Percentiles rank a stretch among this genome's conserved stretches.
Evolutionary conservation across 768 basidiomycete species (phyloP).

Genomic region (Trametes cubensis): DNA sequence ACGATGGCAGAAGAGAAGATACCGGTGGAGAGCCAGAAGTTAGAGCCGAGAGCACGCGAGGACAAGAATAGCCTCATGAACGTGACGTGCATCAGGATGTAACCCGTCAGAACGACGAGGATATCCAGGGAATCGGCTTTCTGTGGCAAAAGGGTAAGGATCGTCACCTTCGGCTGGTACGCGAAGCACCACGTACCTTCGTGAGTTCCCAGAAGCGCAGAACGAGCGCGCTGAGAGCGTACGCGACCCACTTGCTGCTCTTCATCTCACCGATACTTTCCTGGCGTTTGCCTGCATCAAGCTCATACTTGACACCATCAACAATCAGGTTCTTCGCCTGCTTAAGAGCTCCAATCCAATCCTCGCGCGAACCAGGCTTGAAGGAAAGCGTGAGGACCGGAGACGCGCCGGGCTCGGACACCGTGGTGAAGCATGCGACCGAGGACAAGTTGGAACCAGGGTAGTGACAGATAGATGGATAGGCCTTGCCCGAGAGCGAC

Average conservation of each 20-base stretch:
- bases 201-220: slow-evolving; percentile 85
- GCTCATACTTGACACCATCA: slow-evolving; percentile 50
- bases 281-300: slow-evolving; percentile 48
- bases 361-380: slow-evolving; percentile 49
- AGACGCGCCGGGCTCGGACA: slow-evolving; percentile 36
- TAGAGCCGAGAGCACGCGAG: slow-evolving; percentile 81
- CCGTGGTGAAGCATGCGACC: slow-evolving; percentile 45
- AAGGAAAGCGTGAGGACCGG: slow-evolving; percentile 56
- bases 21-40: slow-evolving; percentile 71
- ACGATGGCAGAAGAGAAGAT: slow-evolving; percentile 81
- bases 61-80: slow-evolving; percentile 90
- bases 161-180: neutral
- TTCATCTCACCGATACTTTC: slow-evolving; percentile 72
- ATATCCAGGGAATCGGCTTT: slow-evolving; percentile 97
- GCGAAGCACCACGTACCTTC: slow-evolving; percentile 48
- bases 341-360: slow-evolving; percentile 48
- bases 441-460: slow-evolving; percentile 30
- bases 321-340: slow-evolving; percentile 34
- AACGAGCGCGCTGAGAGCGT: slow-evolving; percentile 75
- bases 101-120: slow-evolving; percentile 89
- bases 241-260: slow-evolving; percentile 86
- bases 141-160: slow-evolving; percentile 40
- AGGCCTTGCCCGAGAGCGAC: slow-evolving; percentile 48
- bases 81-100: slow-evolving; percentile 93
- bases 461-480: slow-evolving; percentile 55